Conservation (phyloP, 2,329 filamentous ascomycete species). For the Fusarium incarnatum region DNA sequence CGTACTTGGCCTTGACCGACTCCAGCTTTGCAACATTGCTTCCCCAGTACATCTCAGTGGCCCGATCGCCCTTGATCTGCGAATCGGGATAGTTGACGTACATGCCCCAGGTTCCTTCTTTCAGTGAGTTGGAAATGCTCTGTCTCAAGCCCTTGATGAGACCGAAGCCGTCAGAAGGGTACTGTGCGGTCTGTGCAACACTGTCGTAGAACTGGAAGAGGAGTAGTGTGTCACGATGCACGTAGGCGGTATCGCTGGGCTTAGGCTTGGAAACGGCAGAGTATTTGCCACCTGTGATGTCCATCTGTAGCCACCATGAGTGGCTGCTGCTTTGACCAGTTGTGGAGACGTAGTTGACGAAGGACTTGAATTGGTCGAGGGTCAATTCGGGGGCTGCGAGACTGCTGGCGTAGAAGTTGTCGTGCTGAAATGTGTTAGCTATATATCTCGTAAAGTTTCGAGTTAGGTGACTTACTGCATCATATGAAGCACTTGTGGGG, state of each 20-base stretch:
- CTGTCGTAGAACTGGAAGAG: conserved; percentile 64
- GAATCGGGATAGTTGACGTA: conserved; percentile 59
- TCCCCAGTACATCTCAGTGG: conserved; percentile 55
- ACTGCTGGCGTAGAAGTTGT: conserved; percentile 50
- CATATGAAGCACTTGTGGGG: conserved; percentile 42
- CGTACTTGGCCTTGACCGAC: conserved; percentile 51
- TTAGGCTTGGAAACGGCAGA: conserved; percentile 52
- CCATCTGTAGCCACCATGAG: conserved; percentile 48
- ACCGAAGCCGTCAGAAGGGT: conserved; percentile 51
- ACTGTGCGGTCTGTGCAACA: conserved; percentile 39
- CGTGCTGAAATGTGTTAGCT: conserved; percentile 37
- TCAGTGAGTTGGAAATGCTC: conserved; percentile 48
- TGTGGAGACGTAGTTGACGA: conserved; percentile 43
- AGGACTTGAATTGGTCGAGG: conserved; percentile 38
- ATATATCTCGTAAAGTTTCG: rapidly evolving
- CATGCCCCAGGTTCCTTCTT: conserved; percentile 51
- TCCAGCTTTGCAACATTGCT: conserved; percentile 50
- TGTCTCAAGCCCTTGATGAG: conserved; percentile 51
- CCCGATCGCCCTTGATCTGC: conserved; percentile 49
- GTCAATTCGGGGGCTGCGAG: conserved; percentile 42
- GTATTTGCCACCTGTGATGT: conserved; percentile 51
- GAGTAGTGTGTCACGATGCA: conserved; percentile 59
- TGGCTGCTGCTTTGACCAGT: conserved; percentile 33
- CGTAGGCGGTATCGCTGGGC: conserved; percentile 51
- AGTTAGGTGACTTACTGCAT: conserved; percentile 28